Evolutionary conservation across 257 asterid genomes (phyloP), one percentile per base, ranked within the genome.

Genomic region (Haberlea rhodopensis): DNA sequence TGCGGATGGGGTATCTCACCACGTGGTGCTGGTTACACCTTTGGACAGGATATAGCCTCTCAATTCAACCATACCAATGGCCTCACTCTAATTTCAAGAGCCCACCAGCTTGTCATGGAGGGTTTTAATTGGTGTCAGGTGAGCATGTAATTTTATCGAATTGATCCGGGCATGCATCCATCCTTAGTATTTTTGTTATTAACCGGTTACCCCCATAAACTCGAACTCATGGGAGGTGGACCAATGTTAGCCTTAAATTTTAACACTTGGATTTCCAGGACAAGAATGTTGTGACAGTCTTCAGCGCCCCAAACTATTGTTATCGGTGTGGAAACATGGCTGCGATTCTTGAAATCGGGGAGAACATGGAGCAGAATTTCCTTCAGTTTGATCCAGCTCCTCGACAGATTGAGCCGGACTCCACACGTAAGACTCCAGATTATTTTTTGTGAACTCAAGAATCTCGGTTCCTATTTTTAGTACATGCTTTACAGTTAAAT

Each of bases 1-100:
- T 91, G 96, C 66, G 98, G 98, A 4, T 88, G 96, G 96, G 96
- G 96, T 24, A 91, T 91, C 74, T 91, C 98, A n/a, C 98, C 98
- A 2, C 88, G 98, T 28, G 98, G 98, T 49, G 96, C 95, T 68
- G 96, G 98, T 45, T 91, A 88, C 84, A 91, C 98, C 55, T 91
- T 91, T 66, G 98, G 98, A 67, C 98, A 88, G 81, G 98, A 91
- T 66, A 85, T 91, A 71, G 98, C 98, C 26, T 75, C 95, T 62
- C 96, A 84, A 62, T 89, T 91, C 80, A 91, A 91, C 84, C 96
- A 91, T 82, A 89, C 96, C 22, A 91, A 91, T 59, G 98, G 98
- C 71, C 95, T 91, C 67, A 74, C 83, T 37, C 88, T 91, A 66
- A 91, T 91, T 68, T 91, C 96, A 57, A 91, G 98, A 79, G 98